phyloP scores from a whole-genome alignment of 352 stramenopile genomes.

The Globisporangium okanoganense region DNA sequence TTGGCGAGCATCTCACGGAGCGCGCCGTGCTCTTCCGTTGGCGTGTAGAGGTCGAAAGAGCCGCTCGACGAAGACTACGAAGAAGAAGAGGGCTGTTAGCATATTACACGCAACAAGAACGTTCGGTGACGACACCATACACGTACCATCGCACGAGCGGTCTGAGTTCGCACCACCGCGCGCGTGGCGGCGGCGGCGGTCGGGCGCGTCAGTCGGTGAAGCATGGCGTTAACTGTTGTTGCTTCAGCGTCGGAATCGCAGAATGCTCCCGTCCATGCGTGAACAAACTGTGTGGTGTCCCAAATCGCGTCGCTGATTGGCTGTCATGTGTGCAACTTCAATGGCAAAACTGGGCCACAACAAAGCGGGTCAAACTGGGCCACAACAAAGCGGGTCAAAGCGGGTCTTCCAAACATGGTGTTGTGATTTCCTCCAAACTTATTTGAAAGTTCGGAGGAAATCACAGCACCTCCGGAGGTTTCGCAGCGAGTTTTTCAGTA shows the following conservation, averaged over 20 bases:
- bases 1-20: constrained; percentile 92
- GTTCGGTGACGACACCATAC: neutral
- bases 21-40: constrained; percentile 85
- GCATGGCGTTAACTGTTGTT: neutral
- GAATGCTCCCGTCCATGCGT: neutral
- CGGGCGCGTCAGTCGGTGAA: constrained; percentile 25
- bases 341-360: neutral
- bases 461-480: too few relatives aligned
- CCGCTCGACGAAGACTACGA: constrained; percentile 14
- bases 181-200: constrained; percentile 12
- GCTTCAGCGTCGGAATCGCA: neutral
- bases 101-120: neutral
- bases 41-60: constrained; percentile 78
- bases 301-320: constrained; percentile 2
- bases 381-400: neutral
- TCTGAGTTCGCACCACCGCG: constrained; percentile 3
- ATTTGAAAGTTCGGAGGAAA: too few relatives aligned
- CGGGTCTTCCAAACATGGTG: constrained; percentile 11
- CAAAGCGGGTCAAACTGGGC: neutral
- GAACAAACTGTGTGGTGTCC: neutral
- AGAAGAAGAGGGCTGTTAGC: neutral
- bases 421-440: neutral
- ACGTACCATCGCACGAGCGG: constrained; percentile 6
- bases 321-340: constrained; percentile 13
- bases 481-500: too few relatives aligned